Base-by-base conservation (phyloP, 2,329 filamentous ascomycete genomes). In the Diplodia corticola region DNA sequence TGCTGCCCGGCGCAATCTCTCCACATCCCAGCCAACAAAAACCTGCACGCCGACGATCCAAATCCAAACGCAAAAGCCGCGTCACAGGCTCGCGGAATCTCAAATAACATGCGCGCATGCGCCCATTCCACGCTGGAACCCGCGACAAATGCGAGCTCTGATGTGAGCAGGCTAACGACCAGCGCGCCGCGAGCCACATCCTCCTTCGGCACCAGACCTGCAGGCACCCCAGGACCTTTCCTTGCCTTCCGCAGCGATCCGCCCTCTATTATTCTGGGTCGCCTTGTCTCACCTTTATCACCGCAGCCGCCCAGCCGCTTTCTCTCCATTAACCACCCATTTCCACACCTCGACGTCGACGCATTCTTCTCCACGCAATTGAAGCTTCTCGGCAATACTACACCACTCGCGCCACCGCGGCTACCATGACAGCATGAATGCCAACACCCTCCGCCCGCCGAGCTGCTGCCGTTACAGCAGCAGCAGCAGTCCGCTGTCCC, bases 221-320 rank as follows among this genome's bases (percentile, higher is more conserved):
- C 57, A 61, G 35, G 40, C 57, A 24, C 44, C 57, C 57, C 26
- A 49, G 40, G 28, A 15, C 15, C 57, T 49, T 48, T 24, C 57
- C 57, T 49, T 61, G 57, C 57, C 28, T 61, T 49, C 57, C 57
- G 57, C 44, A 49, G 40, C 44, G 40, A 33, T 60, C 57, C 57
- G 57, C 40, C 57, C 26, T 49, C 40, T 60, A 46, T 59, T 60
- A 46, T 59, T 59, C 22, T 13, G 55, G 57, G 57, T 61, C 57
- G 57, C 57, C 57, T 61, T 61, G 57, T 49, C 57, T 48, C 57
- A 61, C n/a, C 57, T 61, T 61, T 49, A 61, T 33, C 44, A 61
- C 26, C 44, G 17, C n/a, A 9, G 26, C 44, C 35, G 30, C 57
- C 46, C 51, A 35, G 51, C 22, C 51, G 28, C 35, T 35, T 26